Evolutionary conservation across 352 stramenopile genomes (phyloP), one percentile per base, ranked within the genome.

Genomic region (Phytophthora fragariae): DNA sequence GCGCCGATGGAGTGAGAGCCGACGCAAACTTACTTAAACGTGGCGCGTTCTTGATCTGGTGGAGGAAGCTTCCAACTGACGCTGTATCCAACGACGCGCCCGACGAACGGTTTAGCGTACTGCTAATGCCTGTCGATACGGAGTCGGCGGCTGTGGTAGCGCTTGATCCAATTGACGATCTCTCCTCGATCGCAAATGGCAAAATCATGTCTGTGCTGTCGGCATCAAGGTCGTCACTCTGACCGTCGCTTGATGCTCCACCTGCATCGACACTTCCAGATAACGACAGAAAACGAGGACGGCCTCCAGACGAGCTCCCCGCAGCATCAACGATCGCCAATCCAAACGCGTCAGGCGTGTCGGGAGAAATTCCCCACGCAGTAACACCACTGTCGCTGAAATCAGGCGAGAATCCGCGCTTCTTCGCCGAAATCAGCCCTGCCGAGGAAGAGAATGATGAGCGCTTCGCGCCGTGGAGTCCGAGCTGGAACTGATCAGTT

Each of bases 21-120:
- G 60, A 59, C 12, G 50, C 49, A 65, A 11, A 46, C 5, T 31
- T 74, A 24, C 14, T 81, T 29, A 96, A 65, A 3, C 83, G 85
- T 24, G 88, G 89, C 7, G 88, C 89, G 41, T 93, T 80, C 72
- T 95, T 95, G 33, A 96, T 68, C 57, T 95, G 85, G 57, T 95
- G 80, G 2, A 96, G 68, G 55, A 96, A 96, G 60, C 80, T 90
- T 3, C 88, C 88, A 31, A 96, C 86, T 0, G 84, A 89, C 10
- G 86, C 86, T 9, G 79, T 89, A 10, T 92, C 82, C 70, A 84
- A 85, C 15, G 78, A 77, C 8, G 58, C 58, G 4, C 71, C 37
- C 2, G 64, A 67, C 5, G 65, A 77, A 31, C 57, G 68, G 15
- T 65, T 75, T 0, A 65, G 33, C 24, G 64, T 46, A 55, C 69